A percentile compares a stretch with the other conserved stretches of the same genome.
phyloP scores from a whole-genome alignment of 2,329 filamentous ascomycete species.

The Chrysosporium queenslandicum region DNA sequence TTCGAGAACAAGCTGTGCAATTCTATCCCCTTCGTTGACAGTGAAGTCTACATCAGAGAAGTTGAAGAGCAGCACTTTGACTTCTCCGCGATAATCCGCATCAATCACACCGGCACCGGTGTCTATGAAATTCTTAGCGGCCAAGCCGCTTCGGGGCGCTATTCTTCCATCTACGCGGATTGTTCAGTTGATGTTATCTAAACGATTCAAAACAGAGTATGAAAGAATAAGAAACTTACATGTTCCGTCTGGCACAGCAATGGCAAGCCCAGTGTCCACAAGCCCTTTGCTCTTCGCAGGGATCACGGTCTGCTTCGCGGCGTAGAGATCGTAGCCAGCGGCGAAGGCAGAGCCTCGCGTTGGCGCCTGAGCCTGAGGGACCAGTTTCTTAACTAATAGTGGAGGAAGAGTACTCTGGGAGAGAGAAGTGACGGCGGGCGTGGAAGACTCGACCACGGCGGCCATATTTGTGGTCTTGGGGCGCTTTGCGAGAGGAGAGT shows the following conservation, averaged over 20 bases:
- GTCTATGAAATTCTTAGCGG: slow-evolving; percentile 90
- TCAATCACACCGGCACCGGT: slow-evolving; percentile 95
- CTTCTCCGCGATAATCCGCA: slow-evolving; percentile 86
- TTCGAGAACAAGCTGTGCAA: slow-evolving; percentile 91
- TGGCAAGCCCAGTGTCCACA: slow-evolving; percentile 82
- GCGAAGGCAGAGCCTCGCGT: slow-evolving; percentile 82
- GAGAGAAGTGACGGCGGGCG: slow-evolving; percentile 29
- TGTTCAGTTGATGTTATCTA: not conserved
- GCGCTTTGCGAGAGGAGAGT: slow-evolving; percentile 70
- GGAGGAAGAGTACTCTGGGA: slow-evolving; percentile 41
- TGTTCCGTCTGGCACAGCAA: slow-evolving; percentile 81
- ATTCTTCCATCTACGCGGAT: slow-evolving; percentile 65
- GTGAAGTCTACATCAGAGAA: slow-evolving; percentile 71
- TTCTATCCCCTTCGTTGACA: slow-evolving; percentile 72
- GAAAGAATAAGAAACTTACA: slow-evolving; percentile 48
- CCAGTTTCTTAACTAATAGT: slow-evolving; percentile 80
- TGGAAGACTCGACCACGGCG: slow-evolving; percentile 19
- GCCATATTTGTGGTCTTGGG: slow-evolving; percentile 47
- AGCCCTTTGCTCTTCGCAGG: slow-evolving; percentile 74
- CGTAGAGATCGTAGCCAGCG: slow-evolving; percentile 90
- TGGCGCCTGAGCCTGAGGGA: slow-evolving; percentile 65
- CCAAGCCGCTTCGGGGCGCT: slow-evolving; percentile 82
- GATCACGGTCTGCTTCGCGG: slow-evolving; percentile 60
- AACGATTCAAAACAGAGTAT: not conserved
- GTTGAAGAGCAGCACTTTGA: slow-evolving; percentile 94